These are phyloP conservation scores for Acrodontium crateriforme DNA, from an alignment of 2,329 filamentous ascomycete genomes.

Conservation along the genomic window DNA sequence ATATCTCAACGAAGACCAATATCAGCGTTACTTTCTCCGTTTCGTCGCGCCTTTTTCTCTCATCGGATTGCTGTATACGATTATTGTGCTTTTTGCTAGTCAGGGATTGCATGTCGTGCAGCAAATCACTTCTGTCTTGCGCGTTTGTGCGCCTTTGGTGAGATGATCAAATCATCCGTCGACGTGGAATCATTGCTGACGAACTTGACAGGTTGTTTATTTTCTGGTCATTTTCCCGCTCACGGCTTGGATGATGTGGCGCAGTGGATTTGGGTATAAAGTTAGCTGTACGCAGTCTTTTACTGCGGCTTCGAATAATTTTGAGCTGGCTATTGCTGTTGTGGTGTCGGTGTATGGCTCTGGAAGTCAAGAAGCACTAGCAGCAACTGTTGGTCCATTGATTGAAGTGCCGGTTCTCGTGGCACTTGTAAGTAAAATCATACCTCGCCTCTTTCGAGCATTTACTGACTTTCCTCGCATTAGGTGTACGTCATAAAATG, in stretches of 20 bases:
- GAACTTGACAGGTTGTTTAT: too few relatives aligned
- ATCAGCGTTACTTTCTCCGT: constrained; percentile 55
- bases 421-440: constrained; percentile 60
- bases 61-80: constrained; percentile 74
- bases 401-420: constrained; percentile 78
- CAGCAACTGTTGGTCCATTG: constrained; percentile 69
- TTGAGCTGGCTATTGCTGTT: constrained; percentile 81
- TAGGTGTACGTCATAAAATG: constrained; percentile 8
- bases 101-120: constrained; percentile 65
- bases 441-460: constrained; percentile 24
- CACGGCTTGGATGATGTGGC: constrained; percentile 48
- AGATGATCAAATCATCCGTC: too few relatives aligned
- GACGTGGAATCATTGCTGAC: too few relatives aligned
- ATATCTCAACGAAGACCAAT: constrained; percentile 44
- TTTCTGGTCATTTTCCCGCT: constrained; percentile 55
- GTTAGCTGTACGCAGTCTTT: constrained; percentile 67
- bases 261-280: constrained; percentile 61
- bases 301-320: constrained; percentile 84
- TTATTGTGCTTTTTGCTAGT: constrained; percentile 71
- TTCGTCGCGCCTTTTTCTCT: constrained; percentile 61
- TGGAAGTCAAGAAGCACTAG: constrained; percentile 65
- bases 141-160: constrained; percentile 66
- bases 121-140: constrained; percentile 69
- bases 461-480: not conserved
- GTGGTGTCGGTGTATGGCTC: constrained; percentile 69